Percentiles rank a stretch among this genome's conserved stretches.
These are phyloP conservation scores for Mycena polygramma DNA, from an alignment of 768 basidiomycete species.

Conservation along the genomic window DNA sequence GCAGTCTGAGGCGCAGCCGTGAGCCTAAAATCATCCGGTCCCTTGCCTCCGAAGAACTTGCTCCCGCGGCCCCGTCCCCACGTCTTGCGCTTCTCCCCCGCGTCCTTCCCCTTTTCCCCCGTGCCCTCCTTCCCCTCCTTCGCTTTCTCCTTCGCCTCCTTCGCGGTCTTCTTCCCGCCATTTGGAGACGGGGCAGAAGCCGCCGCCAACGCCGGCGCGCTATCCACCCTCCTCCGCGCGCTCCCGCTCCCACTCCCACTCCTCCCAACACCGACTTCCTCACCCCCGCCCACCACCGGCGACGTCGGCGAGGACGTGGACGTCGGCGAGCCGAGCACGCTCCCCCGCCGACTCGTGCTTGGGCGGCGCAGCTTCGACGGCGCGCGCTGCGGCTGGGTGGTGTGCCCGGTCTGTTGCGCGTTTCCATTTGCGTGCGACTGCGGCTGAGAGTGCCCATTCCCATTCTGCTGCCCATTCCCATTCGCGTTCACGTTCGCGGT, in stretches of 20 bases:
- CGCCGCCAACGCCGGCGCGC: not conserved
- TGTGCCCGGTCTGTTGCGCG: too few species aligned
- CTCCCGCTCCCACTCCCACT: not conserved
- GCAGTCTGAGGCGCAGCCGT: not conserved
- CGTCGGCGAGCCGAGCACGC: too few species aligned
- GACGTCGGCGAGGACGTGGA: too few species aligned
- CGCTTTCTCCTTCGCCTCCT: not conserved
- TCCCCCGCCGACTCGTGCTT: too few species aligned
- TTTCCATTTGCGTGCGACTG: too few species aligned
- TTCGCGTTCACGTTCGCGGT: too few species aligned
- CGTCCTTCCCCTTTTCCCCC: not conserved
- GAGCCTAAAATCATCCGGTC: conserved; percentile 3
- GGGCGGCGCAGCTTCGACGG: not conserved
- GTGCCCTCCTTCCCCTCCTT: too few species aligned
- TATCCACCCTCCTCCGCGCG: conserved; percentile 17
- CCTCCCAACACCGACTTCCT: not conserved
- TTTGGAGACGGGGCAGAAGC: not conserved
- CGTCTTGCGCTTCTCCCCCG: conserved; percentile 14
- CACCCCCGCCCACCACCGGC: too few species aligned
- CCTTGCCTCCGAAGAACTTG: conserved; percentile 27
- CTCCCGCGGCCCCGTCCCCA: conserved; percentile 9
- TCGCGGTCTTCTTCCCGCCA: not conserved
- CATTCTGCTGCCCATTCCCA: too few species aligned
- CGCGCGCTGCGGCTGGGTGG: not conserved
- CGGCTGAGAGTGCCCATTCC: too few species aligned